These are phyloP conservation scores for Solanum lycopersicoides DNA, from an alignment of 257 asterid species.

Conservation along the genomic window DNA sequence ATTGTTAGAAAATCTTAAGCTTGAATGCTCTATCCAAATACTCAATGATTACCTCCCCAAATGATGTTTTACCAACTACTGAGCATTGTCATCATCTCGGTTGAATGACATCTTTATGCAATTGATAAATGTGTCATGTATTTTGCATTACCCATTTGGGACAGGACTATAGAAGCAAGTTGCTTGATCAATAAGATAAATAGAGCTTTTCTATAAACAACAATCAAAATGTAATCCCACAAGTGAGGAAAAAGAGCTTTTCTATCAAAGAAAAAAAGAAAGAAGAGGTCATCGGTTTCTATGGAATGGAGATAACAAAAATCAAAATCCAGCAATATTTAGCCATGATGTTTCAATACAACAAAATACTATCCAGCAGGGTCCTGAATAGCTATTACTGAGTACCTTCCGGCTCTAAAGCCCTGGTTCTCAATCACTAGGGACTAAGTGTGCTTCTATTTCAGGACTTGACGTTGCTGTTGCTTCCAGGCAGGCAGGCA, in stretches of 20 bases:
- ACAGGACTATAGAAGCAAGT: not conserved
- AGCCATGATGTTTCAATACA: not conserved
- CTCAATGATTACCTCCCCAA: not conserved
- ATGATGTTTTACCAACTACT: not conserved
- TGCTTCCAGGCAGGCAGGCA: conserved; percentile 84
- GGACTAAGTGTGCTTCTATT: conserved; percentile 23
- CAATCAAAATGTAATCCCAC: not conserved
- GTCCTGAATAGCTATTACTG: not conserved
- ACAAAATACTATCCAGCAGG: not conserved
- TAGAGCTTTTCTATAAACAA: not conserved
- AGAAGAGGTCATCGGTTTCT: not conserved
- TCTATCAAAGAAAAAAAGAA: not conserved
- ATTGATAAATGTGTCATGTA: not conserved
- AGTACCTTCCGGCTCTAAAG: not conserved
- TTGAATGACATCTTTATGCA: not conserved
- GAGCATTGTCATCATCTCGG: not conserved
- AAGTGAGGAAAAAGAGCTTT: not conserved
- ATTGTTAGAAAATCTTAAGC: not conserved
- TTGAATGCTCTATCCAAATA: not conserved
- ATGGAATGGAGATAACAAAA: not conserved
- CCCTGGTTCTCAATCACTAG: not conserved
- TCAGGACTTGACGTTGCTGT: conserved; percentile 38
- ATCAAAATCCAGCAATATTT: not conserved
- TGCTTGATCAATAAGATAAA: not conserved
- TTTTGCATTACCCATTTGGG: not conserved